Evolutionary conservation across 2,329 filamentous ascomycete genomes (phyloP).

Genomic region (Aspergillus ustus): DNA sequence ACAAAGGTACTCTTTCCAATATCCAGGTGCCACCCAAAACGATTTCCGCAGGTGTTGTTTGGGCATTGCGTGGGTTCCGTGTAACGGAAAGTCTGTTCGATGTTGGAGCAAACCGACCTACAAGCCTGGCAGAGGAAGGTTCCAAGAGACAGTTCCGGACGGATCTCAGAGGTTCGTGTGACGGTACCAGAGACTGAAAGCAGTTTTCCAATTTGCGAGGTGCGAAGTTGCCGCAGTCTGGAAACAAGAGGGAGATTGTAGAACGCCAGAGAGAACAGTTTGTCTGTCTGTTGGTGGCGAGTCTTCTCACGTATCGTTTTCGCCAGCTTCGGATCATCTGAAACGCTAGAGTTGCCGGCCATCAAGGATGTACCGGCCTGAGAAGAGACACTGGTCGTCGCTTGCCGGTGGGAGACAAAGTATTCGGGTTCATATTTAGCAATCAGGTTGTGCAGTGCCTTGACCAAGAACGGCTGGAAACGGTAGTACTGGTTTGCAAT

Average conservation of each 20-base stretch:
- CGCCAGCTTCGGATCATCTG: constrained; percentile 60
- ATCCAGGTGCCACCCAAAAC: constrained; percentile 92
- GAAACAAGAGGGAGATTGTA: constrained; percentile 91
- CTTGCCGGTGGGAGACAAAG: constrained; percentile 88
- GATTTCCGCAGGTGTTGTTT: constrained; percentile 83
- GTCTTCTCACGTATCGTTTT: constrained; percentile 69
- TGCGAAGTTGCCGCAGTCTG: constrained; percentile 81
- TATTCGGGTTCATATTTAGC: constrained; percentile 93
- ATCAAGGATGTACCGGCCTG: constrained; percentile 68
- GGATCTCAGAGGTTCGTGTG: constrained; percentile 93
- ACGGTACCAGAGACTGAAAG: constrained; percentile 96
- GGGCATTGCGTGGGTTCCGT: constrained; percentile 96
- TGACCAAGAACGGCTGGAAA: constrained; percentile 87
- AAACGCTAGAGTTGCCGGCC: constrained; percentile 64
- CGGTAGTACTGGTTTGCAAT: constrained; percentile 93
- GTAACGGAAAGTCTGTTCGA: constrained; percentile 97
- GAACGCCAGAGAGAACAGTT: constrained; percentile 89
- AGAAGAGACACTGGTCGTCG: constrained; percentile 62
- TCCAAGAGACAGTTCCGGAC: constrained; percentile 87
- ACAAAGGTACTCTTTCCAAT: constrained; percentile 97
- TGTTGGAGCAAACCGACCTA: constrained; percentile 80
- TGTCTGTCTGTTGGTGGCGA: constrained; percentile 93
- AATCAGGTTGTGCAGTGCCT: constrained; percentile 88
- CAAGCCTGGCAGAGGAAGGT: constrained; percentile 93
- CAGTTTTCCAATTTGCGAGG: constrained; percentile 87